These are phyloP conservation scores for Tolypocladium paradoxum DNA, from an alignment of 2,329 filamentous ascomycete species.

Conservation along the genomic window DNA sequence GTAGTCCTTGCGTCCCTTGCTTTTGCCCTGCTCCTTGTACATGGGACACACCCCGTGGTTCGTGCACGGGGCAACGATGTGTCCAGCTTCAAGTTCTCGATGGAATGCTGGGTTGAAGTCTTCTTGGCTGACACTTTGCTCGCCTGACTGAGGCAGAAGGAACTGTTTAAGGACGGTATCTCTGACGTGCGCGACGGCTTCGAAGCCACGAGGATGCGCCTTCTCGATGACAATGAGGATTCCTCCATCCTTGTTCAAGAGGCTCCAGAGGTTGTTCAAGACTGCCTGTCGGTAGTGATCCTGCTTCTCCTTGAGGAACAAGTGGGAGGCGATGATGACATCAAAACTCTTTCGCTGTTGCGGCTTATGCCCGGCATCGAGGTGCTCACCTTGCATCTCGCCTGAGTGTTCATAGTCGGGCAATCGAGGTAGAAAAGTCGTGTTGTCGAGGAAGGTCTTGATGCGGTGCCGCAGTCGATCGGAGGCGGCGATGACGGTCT, in stretches of 20 bases:
- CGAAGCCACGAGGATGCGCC: slow-evolving; percentile 82
- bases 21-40: slow-evolving; percentile 63
- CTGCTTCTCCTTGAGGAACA: slow-evolving; percentile 65
- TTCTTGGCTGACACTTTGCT: slow-evolving; percentile 20
- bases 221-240: slow-evolving; percentile 85
- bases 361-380: slow-evolving; percentile 46
- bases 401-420: slow-evolving; percentile 69
- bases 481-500: slow-evolving; percentile 71
- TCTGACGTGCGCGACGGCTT: slow-evolving; percentile 77
- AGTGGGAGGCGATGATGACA: slow-evolving; percentile 80
- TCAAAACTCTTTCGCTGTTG: slow-evolving; percentile 71
- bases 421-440: slow-evolving; percentile 83
- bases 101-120: slow-evolving; percentile 27
- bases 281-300: slow-evolving; percentile 67
- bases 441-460: slow-evolving; percentile 71
- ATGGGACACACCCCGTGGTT: slow-evolving; percentile 85
- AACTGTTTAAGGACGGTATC: slow-evolving; percentile 67
- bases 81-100: slow-evolving; percentile 44
- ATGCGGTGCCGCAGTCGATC: slow-evolving; percentile 64
- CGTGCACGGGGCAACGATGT: slow-evolving; percentile 69
- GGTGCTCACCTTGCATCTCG: slow-evolving; percentile 43
- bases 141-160: slow-evolving; percentile 42
- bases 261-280: slow-evolving; percentile 79
- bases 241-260: slow-evolving; percentile 75
- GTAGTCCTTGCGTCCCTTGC: slow-evolving; percentile 70